Base-by-base conservation (phyloP, 768 basidiomycete genomes). In the Terana coerulea region DNA sequence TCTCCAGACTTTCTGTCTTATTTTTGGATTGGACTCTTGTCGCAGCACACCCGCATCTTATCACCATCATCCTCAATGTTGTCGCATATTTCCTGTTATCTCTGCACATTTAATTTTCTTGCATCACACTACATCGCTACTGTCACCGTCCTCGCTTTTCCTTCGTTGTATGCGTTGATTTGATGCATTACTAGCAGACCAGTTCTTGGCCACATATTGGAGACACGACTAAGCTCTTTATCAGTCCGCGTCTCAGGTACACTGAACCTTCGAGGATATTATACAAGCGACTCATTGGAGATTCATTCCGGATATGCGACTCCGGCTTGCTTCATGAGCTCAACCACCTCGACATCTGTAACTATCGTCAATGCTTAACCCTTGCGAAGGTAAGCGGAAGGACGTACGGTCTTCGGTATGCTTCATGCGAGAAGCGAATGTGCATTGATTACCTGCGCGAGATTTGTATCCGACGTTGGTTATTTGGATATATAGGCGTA, bases 401-500 rank as follows among this genome's bases (percentile, higher is more conserved):
- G 2, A 63, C 65, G 52, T 47, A 74, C 72, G 83, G 63, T 84
- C 83, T 62, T 83, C 75, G 0, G 82, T 78, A 53, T 86, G 75
- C 52, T 73, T 69, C 84, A 86, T 84, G 6, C 80, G 69, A 29
- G 71, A 75, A 7, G 76, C 79, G 53, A 79, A 83, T 0, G 66
- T 61, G 56, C 81, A 84, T 22, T 62, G 47, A 34, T 70, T 67
- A 4, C 75, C 79, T 78, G 42, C 10, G 22, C 4, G 10, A 48
- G 12, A 14, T 12, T 19, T 28, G 36, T 31, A 44, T 51, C 25
- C 22, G 17, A n/a, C 36, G 24, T 7, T 26, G 14, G 25, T n/a
- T 7, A 22, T 28, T 3, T 5, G 2, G n/a, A 33, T 8, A 42
- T 40, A 8, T 21, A 24, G 1, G n/a, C n/a, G n/a, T 15, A 24